These are phyloP conservation scores for Suhomyces bribrorum DNA, from an alignment of 1,139 yeast species.

Conservation along the genomic window DNA sequence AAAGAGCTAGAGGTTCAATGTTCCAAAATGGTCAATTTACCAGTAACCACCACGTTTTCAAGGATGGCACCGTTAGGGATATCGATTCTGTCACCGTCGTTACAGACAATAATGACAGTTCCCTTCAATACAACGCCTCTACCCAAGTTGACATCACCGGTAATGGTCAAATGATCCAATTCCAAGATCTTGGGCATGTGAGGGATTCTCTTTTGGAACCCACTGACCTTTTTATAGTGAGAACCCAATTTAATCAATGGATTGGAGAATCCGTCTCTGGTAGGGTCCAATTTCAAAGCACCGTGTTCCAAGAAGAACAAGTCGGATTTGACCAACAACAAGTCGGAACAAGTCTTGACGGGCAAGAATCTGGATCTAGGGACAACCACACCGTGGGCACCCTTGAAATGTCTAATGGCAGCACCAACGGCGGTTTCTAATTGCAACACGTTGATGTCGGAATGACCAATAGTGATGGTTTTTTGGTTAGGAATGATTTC, in stretches of 20 bases:
- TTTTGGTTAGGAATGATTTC: constrained; percentile 96
- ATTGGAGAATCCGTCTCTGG: constrained; percentile 83
- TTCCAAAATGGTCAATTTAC: constrained; percentile 92
- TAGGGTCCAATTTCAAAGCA: constrained; percentile 77
- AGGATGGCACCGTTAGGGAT: constrained; percentile 94
- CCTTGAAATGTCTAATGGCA: constrained; percentile 91
- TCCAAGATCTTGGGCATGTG: constrained; percentile 96
- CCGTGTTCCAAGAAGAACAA: constrained; percentile 91
- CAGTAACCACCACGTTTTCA: constrained; percentile 96
- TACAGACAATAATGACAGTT: constrained; percentile 95
- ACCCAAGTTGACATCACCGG: constrained; percentile 94
- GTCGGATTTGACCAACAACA: constrained; percentile 94
- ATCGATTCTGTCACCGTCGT: constrained; percentile 94
- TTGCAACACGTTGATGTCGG: constrained; percentile 84
- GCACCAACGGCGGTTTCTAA: constrained; percentile 99
- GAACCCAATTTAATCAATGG: constrained; percentile 96
- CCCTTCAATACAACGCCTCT: constrained; percentile 91
- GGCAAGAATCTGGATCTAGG: constrained; percentile 98
- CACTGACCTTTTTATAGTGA: constrained; percentile 92
- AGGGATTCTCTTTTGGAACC: constrained; percentile 86
- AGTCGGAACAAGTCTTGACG: constrained; percentile 94
- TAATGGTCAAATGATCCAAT: constrained; percentile 93
- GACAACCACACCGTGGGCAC: constrained; percentile 97
- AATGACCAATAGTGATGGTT: constrained; percentile 73
- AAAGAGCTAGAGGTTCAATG: constrained; percentile 47